phyloP scores from a whole-genome alignment of 768 basidiomycete genomes.

The Antrodiella citrinella region DNA sequence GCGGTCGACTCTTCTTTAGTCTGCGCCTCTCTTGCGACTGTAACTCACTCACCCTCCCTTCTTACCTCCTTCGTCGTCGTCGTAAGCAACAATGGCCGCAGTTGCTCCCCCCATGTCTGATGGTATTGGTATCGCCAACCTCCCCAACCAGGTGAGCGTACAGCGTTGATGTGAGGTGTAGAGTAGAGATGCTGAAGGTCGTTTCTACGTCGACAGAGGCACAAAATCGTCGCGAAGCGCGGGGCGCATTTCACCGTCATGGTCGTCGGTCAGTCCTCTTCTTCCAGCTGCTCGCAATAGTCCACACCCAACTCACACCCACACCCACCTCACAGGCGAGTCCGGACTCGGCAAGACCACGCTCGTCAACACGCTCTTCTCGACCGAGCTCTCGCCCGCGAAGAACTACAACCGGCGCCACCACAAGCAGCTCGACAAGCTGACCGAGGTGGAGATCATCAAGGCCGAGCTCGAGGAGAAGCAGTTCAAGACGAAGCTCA shows the following conservation, averaged over 20 bases:
- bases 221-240: slow-evolving; percentile 97
- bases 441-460: slow-evolving; percentile 97
- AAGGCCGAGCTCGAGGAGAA: slow-evolving; percentile 99
- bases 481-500: slow-evolving; percentile 98
- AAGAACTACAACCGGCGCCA: slow-evolving; percentile 89
- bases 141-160: slow-evolving; percentile 94
- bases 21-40: background rate
- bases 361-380: slow-evolving; percentile 97
- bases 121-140: slow-evolving; percentile 91
- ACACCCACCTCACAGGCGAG: slow-evolving; percentile 53
- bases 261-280: slow-evolving; percentile 76
- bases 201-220: slow-evolving; percentile 55
- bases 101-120: slow-evolving; percentile 32
- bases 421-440: slow-evolving; percentile 95
- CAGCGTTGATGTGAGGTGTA: slow-evolving; percentile 13
- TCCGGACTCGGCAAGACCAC: slow-evolving; percentile 97
- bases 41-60: slow-evolving; percentile 1
- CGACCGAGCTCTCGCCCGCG: slow-evolving; percentile 86
- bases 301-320: background rate
- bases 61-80: background rate
- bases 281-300: slow-evolving; percentile 4
- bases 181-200: too few species aligned
- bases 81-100: slow-evolving; percentile 10
- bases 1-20: background rate
- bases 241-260: slow-evolving; percentile 98